phyloP scores from a whole-genome alignment of 345 rosid species.

The Clausena lansium region DNA sequence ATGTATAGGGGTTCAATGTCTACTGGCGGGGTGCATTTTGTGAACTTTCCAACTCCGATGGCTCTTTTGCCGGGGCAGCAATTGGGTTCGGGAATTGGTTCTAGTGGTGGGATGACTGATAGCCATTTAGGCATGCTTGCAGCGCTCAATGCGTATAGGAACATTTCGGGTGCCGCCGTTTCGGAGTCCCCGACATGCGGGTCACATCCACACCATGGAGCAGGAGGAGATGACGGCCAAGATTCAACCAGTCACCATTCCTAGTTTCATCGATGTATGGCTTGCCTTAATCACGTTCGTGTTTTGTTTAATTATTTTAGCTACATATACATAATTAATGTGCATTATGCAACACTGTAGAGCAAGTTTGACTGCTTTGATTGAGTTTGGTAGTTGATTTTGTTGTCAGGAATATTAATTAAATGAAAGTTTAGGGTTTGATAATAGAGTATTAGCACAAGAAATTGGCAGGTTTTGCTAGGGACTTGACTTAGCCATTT shows the following conservation, averaged over 20 bases:
- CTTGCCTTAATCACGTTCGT: conserved; percentile 16
- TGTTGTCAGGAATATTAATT: conserved; percentile 16
- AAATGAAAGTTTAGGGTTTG: conserved; percentile 31
- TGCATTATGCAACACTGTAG: conserved; percentile 18
- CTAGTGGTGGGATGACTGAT: conserved; percentile 37
- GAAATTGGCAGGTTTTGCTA: background rate
- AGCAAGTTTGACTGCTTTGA: conserved; percentile 23
- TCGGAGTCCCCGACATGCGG: conserved; percentile 27
- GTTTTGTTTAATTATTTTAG: conserved; percentile 3
- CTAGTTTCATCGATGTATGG: conserved; percentile 28
- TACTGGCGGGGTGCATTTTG: conserved; percentile 67
- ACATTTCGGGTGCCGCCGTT: conserved; percentile 28
- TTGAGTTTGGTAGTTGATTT: conserved; percentile 22
- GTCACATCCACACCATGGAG: conserved; percentile 41
- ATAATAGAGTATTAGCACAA: background rate
- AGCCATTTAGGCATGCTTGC: conserved; percentile 66
- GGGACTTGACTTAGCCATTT: background rate
- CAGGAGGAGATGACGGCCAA: conserved; percentile 35
- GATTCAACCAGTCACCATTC: conserved; percentile 37
- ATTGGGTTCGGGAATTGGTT: conserved; percentile 33
- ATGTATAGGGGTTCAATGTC: conserved; percentile 39
- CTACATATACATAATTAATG: background rate
- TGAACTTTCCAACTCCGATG: conserved; percentile 76
- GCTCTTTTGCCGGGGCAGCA: conserved; percentile 70
- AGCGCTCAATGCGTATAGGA: conserved; percentile 61